These are phyloP conservation scores for Myriosclerotinia scirpicola DNA, from an alignment of 2,329 filamentous ascomycete species.

Conservation along the genomic window DNA sequence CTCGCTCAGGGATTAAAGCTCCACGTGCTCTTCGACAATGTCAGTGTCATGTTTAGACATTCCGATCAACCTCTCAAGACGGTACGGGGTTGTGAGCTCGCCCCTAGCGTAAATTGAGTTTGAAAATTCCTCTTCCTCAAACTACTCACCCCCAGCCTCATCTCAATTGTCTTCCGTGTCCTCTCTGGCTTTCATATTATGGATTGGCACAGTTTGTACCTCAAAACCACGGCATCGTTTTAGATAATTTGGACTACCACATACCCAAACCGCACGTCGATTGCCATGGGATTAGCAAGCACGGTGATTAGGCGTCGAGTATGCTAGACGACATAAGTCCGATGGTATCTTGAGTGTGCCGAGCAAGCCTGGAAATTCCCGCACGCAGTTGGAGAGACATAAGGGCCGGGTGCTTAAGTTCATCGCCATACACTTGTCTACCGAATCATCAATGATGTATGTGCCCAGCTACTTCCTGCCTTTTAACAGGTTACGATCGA, in stretches of 20 bases:
- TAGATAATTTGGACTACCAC: constrained; percentile 23
- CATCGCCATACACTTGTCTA: background rate
- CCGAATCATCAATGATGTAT: constrained; percentile 18
- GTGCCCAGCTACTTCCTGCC: constrained; percentile 23
- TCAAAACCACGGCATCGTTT: background rate
- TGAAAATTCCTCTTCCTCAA: constrained; percentile 42
- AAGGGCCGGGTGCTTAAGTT: background rate
- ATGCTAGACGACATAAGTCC: constrained; percentile 11
- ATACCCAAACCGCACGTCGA: background rate
- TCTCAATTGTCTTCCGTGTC: constrained; percentile 32
- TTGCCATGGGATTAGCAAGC: constrained; percentile 23
- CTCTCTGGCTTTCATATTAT: background rate
- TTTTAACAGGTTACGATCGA: constrained; percentile 24
- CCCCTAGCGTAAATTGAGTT: constrained; percentile 42
- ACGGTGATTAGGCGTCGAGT: constrained; percentile 22
- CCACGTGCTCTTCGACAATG: constrained; percentile 44
- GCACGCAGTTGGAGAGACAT: background rate
- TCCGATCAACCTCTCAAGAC: constrained; percentile 36
- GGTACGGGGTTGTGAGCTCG: constrained; percentile 40
- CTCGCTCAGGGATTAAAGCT: constrained; percentile 40
- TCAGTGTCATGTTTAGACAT: constrained; percentile 34
- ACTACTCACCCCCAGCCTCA: constrained; percentile 39
- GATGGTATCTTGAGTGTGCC: constrained; percentile 24
- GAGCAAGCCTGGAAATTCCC: constrained; percentile 8
- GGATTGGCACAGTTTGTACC: background rate